Evolutionary conservation across 495 filamentous ascomycete species (phyloP).

Genomic region (Cudoniella acicularis): DNA sequence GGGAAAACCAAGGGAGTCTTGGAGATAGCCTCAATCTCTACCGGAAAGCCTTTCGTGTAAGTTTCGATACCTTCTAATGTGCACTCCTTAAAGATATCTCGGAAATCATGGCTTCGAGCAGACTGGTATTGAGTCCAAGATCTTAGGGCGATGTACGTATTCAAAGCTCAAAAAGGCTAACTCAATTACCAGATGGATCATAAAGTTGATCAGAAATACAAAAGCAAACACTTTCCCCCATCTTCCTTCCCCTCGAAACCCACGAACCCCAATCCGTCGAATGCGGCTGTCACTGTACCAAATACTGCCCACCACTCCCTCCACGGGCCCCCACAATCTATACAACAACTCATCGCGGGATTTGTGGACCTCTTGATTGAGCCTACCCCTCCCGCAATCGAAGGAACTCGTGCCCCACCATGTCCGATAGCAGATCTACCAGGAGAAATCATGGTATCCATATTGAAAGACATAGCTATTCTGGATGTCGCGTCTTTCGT

Average conservation of each 20-base stretch:
- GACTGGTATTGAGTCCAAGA: too few species aligned
- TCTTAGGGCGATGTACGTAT: too few species aligned
- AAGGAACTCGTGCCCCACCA: constrained; percentile 63
- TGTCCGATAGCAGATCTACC: constrained; percentile 78
- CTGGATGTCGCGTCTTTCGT: constrained; percentile 75
- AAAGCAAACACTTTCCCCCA: constrained; percentile 81
- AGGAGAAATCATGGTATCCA: constrained; percentile 75
- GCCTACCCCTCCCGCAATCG: constrained; percentile 48
- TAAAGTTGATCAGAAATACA: constrained; percentile 78
- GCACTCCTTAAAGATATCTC: too few species aligned
- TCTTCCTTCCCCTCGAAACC: constrained; percentile 44
- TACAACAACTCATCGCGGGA: constrained; percentile 67
- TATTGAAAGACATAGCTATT: constrained; percentile 66
- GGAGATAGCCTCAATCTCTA: constrained; percentile 90
- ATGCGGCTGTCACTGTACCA: constrained; percentile 47
- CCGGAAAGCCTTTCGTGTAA: constrained; percentile 80
- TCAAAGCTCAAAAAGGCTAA: constrained; percentile 22
- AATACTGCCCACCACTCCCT: constrained; percentile 55
- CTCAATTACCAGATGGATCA: constrained; percentile 63
- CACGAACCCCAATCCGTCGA: constrained; percentile 48
- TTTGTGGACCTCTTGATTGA: constrained; percentile 66
- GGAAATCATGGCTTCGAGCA: too few species aligned
- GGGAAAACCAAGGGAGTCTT: constrained; percentile 75
- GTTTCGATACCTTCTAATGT: too few species aligned
- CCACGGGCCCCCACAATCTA: constrained; percentile 48